Conservation (phyloP, 305 asterid species). For the Fraxinus albicans region DNA sequence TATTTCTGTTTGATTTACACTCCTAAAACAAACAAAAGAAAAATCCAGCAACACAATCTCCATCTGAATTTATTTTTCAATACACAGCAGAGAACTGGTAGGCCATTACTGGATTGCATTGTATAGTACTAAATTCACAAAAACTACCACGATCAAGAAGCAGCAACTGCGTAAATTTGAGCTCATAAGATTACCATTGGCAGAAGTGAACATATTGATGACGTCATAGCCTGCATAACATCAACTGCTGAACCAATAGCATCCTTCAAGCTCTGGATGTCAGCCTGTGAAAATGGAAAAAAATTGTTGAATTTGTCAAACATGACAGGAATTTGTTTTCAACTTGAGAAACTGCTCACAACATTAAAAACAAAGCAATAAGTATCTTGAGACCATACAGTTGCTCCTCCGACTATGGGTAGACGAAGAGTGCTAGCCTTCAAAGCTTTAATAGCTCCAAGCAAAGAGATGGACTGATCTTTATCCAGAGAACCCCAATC, state of each 20-base stretch:
- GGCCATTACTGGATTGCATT: not conserved
- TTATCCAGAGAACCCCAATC: conserved; percentile 75
- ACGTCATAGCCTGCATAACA: conserved; percentile 68
- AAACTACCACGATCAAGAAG: not conserved
- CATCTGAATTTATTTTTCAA: not conserved
- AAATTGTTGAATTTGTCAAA: conserved; percentile 15
- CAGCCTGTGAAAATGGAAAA: conserved; percentile 45
- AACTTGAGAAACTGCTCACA: not conserved
- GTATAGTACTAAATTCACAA: not conserved
- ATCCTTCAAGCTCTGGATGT: conserved; percentile 73
- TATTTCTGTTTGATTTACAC: not conserved
- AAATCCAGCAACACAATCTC: not conserved
- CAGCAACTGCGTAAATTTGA: not conserved
- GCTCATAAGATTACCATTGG: conserved; percentile 52
- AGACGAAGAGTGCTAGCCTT: conserved; percentile 94
- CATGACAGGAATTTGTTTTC: not conserved
- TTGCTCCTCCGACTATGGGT: conserved; percentile 79
- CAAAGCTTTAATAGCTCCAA: conserved; percentile 86
- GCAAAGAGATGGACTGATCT: conserved; percentile 63
- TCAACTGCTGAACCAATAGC: conserved; percentile 77
- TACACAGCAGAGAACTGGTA: not conserved
- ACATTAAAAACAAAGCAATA: not conserved
- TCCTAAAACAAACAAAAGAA: not conserved
- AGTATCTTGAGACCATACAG: conserved; percentile 42
- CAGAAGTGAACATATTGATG: conserved; percentile 51